These are phyloP conservation scores for Liquidambar formosana DNA, from an alignment of 164 flowering plant genomes.

Conservation along the genomic window DNA sequence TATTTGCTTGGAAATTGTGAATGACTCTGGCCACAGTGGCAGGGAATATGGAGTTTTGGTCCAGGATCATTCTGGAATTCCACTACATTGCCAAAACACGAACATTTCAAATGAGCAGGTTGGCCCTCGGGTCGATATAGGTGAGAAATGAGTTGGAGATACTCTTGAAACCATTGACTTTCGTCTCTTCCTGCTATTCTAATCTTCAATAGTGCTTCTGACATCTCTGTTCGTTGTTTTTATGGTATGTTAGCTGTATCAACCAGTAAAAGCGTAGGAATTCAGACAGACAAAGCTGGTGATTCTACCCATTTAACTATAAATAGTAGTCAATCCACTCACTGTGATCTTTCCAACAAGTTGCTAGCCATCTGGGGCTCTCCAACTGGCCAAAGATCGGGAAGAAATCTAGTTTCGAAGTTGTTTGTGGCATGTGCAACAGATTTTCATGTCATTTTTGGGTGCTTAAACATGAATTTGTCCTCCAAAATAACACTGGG, in stretches of 20 bases:
- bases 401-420: constrained; percentile 53
- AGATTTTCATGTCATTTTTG: constrained; percentile 66
- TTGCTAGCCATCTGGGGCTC: constrained; percentile 56
- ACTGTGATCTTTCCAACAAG: constrained; percentile 33
- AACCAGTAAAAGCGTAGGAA: constrained; percentile 52
- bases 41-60: constrained; percentile 32
- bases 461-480: constrained; percentile 34
- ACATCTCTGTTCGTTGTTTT: constrained; percentile 14
- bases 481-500: constrained; percentile 28
- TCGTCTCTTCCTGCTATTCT: neutral
- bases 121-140: constrained; percentile 24
- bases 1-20: neutral
- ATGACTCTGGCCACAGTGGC: constrained; percentile 17
- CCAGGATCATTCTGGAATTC: constrained; percentile 19
- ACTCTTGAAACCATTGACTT: neutral
- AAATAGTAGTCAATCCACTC: constrained; percentile 20
- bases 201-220: constrained; percentile 1
- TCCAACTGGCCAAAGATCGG: constrained; percentile 30
- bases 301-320: constrained; percentile 15
- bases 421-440: constrained; percentile 56
- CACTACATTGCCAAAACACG: constrained; percentile 17
- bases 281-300: constrained; percentile 59
- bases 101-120: constrained; percentile 17
- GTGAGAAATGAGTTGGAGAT: constrained; percentile 26
- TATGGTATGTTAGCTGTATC: constrained; percentile 24